Percentiles rank a stretch among this genome's conserved stretches.
Evolutionary conservation across 2,329 filamentous ascomycete species (phyloP).

Genomic region (Colletotrichum ledebouriae): DNA sequence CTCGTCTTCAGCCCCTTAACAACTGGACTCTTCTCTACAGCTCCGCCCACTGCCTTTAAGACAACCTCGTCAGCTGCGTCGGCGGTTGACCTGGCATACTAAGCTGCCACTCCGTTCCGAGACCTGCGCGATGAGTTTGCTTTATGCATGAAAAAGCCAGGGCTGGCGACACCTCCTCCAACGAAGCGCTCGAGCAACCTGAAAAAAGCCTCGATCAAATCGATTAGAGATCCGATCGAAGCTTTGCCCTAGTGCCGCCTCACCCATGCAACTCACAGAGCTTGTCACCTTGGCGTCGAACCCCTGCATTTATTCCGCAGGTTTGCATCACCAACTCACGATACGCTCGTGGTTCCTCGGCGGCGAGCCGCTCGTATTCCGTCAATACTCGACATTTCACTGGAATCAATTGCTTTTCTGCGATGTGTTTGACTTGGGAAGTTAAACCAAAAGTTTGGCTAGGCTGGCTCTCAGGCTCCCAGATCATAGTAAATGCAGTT

Average conservation of each 20-base stretch:
- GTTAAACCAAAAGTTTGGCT: background rate
- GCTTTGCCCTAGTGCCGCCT: conserved; percentile 31
- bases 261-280: conserved; percentile 23
- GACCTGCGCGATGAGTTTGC: conserved; percentile 25
- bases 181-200: conserved; percentile 29
- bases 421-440: no score
- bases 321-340: conserved; percentile 12
- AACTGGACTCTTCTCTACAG: conserved; percentile 19
- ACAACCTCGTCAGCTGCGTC: background rate
- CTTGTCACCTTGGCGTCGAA: conserved; percentile 20
- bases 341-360: background rate
- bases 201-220: conserved; percentile 18
- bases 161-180: background rate
- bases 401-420: background rate
- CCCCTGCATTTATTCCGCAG: conserved; percentile 1
- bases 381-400: background rate
- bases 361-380: background rate
- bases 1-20: conserved; percentile 1
- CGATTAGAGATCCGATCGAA: conserved; percentile 14
- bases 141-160: conserved; percentile 28
- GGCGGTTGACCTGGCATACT: conserved; percentile 8
- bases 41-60: conserved; percentile 1
- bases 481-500: conserved; percentile 90
- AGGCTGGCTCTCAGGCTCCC: conserved; percentile 51
- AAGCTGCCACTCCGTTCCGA: conserved; percentile 21